phyloP scores from a whole-genome alignment of 148 eudicot genomes.

The Drosera capensis region DNA sequence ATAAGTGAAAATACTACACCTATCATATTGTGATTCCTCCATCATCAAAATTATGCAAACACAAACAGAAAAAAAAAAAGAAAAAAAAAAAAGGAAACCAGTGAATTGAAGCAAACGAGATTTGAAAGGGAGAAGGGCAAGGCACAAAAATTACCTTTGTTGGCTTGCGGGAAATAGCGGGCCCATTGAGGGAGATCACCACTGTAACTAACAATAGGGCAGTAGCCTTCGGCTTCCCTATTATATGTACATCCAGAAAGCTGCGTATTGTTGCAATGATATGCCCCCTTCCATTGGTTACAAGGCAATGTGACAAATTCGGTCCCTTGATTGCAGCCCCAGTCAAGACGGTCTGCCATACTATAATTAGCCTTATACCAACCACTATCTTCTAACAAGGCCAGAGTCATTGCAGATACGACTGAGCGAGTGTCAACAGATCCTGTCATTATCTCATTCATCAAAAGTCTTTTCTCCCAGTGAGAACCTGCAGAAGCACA shows the following conservation, averaged over 20 bases:
- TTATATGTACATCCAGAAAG: slow-evolving; percentile 94
- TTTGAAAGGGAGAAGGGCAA: neutral
- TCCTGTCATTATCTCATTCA: slow-evolving; percentile 99
- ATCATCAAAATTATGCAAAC: too few relatives aligned
- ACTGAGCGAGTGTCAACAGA: slow-evolving; percentile 96
- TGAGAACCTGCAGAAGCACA: slow-evolving; percentile 85
- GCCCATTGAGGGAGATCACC: slow-evolving; percentile 93
- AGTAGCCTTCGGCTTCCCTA: slow-evolving; percentile 96
- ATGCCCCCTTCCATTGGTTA: slow-evolving; percentile 91
- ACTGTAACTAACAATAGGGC: slow-evolving; percentile 71
- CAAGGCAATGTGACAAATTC: slow-evolving; percentile 79
- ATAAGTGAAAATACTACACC: too few relatives aligned
- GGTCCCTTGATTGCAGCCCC: slow-evolving; percentile 94
- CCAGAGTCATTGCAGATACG: slow-evolving; percentile 88
- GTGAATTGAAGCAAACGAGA: neutral
- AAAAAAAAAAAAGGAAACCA: too few relatives aligned
- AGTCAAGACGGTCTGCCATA: slow-evolving; percentile 90
- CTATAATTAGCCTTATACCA: slow-evolving; percentile 97
- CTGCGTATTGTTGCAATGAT: slow-evolving; percentile 86
- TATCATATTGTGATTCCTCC: too few relatives aligned
- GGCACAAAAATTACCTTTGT: slow-evolving; percentile 42
- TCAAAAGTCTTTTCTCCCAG: slow-evolving; percentile 97
- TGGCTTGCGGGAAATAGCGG: slow-evolving; percentile 85
- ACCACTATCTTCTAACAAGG: slow-evolving; percentile 91
- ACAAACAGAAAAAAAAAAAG: neutral